These are phyloP conservation scores for Paralagenidium karlingii DNA, from an alignment of 352 stramenopile species.

Conservation along the genomic window DNA sequence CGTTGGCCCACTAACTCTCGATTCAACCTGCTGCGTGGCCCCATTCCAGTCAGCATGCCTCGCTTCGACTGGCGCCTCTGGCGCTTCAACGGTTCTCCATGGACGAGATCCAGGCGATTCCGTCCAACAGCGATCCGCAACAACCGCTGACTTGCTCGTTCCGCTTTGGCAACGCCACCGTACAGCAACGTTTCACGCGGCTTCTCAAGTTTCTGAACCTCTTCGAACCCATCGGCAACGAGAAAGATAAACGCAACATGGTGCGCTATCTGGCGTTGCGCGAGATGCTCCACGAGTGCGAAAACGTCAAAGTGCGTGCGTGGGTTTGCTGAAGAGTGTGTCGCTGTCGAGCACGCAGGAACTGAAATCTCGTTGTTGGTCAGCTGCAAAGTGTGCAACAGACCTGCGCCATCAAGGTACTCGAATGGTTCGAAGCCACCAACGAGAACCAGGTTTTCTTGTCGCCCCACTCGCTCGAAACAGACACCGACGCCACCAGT, in stretches of 20 bases:
- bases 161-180: too few relatives aligned
- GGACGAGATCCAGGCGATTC: conserved; percentile 1
- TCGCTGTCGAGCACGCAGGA: not conserved
- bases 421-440: conserved; percentile 50
- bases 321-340: not conserved
- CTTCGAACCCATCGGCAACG: conserved; percentile 39
- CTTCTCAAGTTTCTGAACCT: conserved; percentile 40
- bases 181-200: conserved; percentile 26
- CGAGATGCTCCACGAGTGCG: conserved; percentile 39
- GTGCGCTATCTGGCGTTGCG: conserved; percentile 39
- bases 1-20: too few relatives aligned
- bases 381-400: conserved; percentile 31
- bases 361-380: not conserved
- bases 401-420: conserved; percentile 25
- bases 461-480: too few relatives aligned
- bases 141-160: not conserved
- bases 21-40: too few relatives aligned
- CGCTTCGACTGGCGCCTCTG: too few relatives aligned
- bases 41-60: too few relatives aligned
- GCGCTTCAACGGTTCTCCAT: not conserved
- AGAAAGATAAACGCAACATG: conserved; percentile 36
- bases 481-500: too few relatives aligned
- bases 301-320: conserved; percentile 22
- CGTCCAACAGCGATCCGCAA: not conserved
- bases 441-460: too few relatives aligned